Evolutionary conservation across 2,329 filamentous ascomycete species (phyloP), one percentile per base, ranked within the genome.

Genomic region (Talaromyces sp.): DNA sequence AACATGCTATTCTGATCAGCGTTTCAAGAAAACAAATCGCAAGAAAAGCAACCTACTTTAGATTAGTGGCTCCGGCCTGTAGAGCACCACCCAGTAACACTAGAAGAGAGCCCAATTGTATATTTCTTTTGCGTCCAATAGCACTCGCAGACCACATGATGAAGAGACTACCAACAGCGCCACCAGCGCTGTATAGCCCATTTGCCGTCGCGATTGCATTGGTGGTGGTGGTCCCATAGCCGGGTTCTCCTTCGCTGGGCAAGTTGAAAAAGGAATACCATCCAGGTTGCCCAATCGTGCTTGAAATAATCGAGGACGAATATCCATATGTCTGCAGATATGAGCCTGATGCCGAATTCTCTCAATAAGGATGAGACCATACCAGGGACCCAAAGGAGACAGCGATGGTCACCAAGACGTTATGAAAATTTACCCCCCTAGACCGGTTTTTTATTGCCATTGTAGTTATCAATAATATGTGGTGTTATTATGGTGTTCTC

Each of bases 211-310:
- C 77, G 30, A 82, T 81, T 7, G 75, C 77, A 8, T 77, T 72
- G 0, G 80, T 80, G 1, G 80, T 82, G 30, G 70, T 77, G 4
- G 72, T 72, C n/a, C 68, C 74, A 63, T 82, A 82, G 56, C 80
- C 81, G 0, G 71, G 70, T 59, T 81, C 73, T 13, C 76, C 78
- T 33, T 76, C 68, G 11, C 62, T 63, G 0, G 81, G 80, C 10
- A 83, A 74, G 51, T 79, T 65, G 66, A 84, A 83, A 69, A 77
- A 82, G 19, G 68, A 63, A 65, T 81, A 83, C 79, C 80, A 83
- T 63, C 80, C 80, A 3, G 81, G 79, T 59, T 83, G 80, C 9
- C 81, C 81, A 58, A 83, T 82, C 17, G 81, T 83, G 60, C 78
- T 81, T 44, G 76, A 73, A 42, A 83, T 83, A 42, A 83, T 77